Evolutionary conservation across 805 yeast genomes (phyloP).

Genomic region (Isabelozyma rhagii): DNA sequence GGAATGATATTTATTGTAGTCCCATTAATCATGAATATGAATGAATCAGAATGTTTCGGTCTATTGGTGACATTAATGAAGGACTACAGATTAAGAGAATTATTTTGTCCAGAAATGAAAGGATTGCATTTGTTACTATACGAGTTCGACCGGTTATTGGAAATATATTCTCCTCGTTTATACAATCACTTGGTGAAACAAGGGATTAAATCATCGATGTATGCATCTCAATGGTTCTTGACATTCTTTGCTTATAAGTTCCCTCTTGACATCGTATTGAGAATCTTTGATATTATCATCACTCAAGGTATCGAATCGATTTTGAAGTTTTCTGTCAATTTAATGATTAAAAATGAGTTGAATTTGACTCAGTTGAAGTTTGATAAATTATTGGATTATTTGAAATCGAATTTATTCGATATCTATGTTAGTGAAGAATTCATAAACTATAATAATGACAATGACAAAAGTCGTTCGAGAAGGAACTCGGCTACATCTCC

Average conservation of each 20-base stretch:
- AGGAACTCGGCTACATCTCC: constrained; percentile 4
- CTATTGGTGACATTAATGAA: constrained; percentile 80
- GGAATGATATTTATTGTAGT: constrained; percentile 95
- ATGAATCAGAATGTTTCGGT: constrained; percentile 82
- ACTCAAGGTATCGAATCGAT: constrained; percentile 90
- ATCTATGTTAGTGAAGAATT: constrained; percentile 51
- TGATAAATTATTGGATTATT: constrained; percentile 71
- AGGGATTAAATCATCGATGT: constrained; percentile 91
- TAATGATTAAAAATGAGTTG: constrained; percentile 67
- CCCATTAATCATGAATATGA: constrained; percentile 78
- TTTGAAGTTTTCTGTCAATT: constrained; percentile 76
- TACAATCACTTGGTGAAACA: constrained; percentile 76
- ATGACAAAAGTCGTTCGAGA: neutral
- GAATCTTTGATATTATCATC: constrained; percentile 84
- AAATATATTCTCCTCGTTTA: constrained; percentile 69
- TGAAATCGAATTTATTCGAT: constrained; percentile 78
- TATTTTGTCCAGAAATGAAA: constrained; percentile 88
- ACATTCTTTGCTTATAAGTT: constrained; percentile 94
- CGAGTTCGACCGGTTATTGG: constrained; percentile 86
- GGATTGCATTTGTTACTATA: constrained; percentile 82
- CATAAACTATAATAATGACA: constrained; percentile 13
- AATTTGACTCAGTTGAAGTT: constrained; percentile 60
- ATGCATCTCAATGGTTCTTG: constrained; percentile 96
- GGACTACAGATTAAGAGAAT: constrained; percentile 71
- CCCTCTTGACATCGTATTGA: constrained; percentile 81